Conservation (phyloP, 345 rosid genomes). For the Eucalyptus sideroxylon region DNA sequence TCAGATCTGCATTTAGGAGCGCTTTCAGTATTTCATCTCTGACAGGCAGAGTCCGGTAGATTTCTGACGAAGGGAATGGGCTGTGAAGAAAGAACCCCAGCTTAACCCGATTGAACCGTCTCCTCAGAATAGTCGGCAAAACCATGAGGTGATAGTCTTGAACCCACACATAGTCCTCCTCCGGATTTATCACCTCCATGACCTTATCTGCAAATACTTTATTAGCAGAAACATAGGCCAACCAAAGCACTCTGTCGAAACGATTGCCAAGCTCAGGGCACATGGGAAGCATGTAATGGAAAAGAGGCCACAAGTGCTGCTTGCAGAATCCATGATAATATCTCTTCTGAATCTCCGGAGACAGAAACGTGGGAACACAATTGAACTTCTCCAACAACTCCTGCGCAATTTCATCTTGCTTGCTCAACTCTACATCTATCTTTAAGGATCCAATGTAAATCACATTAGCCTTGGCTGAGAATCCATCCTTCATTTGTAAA, state of each 20-base stretch:
- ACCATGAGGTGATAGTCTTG: slow-evolving; percentile 42
- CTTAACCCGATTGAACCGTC: slow-evolving; percentile 17
- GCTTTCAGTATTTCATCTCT: slow-evolving; percentile 28
- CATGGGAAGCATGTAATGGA: slow-evolving; percentile 38
- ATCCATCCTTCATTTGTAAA: slow-evolving; percentile 27
- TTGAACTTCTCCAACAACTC: slow-evolving; percentile 24
- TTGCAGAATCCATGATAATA: slow-evolving; percentile 33
- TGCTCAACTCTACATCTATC: slow-evolving; percentile 18
- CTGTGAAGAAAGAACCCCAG: slow-evolving; percentile 42
- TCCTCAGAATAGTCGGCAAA: slow-evolving; percentile 31
- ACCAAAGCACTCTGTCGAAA: slow-evolving; percentile 26
- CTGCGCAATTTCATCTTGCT: slow-evolving; percentile 29
- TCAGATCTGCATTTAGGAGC: slow-evolving; percentile 28
- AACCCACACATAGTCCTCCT: slow-evolving; percentile 31
- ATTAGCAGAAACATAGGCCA: slow-evolving; percentile 26
- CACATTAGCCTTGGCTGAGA: slow-evolving; percentile 10
- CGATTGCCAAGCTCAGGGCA: slow-evolving; percentile 18
- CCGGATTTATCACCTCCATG: slow-evolving; percentile 27
- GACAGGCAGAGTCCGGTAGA: slow-evolving; percentile 28
- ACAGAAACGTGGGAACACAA: slow-evolving; percentile 31
- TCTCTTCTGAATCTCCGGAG: slow-evolving; percentile 18
- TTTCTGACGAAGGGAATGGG: slow-evolving; percentile 38
- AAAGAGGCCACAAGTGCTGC: slow-evolving; percentile 42
- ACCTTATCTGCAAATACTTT: slow-evolving; percentile 33
- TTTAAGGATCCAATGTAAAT: slow-evolving; percentile 30